Evolutionary conservation across 1,284 basidiomycete species (phyloP), one percentile per base, ranked within the genome.

Genomic region (Takashimella tepidaria): DNA sequence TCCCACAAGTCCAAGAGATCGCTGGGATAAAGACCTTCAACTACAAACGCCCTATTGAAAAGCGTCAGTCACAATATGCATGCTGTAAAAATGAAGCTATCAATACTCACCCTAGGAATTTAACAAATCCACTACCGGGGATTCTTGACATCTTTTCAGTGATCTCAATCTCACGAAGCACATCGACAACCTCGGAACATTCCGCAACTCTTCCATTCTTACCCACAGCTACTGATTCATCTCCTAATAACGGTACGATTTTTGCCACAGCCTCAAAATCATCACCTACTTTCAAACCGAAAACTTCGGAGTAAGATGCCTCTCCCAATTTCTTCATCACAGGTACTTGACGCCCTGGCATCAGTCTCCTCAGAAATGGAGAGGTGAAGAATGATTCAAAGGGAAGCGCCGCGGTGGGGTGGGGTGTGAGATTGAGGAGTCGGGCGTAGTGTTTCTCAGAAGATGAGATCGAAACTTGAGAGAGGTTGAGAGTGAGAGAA

Each of bases 291-390:
- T 48, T 84, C 47, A 92, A 84, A 3, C 86, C 86, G 75, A 91
- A 98, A n/a, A 98, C 96, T 69, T 98, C 95, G 0, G 92, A 96
- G 73, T 89, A 98, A 47, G 89, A 92, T 11, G 95, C 95, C 76
- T 98, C 95, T 45, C 93, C 95, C 50, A 97, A 85, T 76, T 98
- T 98, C 58, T 77, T 79, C 72, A 89, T 50, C 4, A 40, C 23
- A 1, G 42, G 27, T 16, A 13, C 8, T 4, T 43, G 12, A 11
- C 25, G 13, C 1, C 31, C 22, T 2, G 58, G 49, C 4, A 58
- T 40, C 12, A 56, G 27, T 8, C 41, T 13, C 16, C 16, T 24
- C 25, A 62, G 52, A 3, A 22, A 48, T 12, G 56, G 10, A 2
- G 43, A 37, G 11, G 47, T 31, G 53, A 62, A 56, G 44, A 59